A percentile compares a stretch with the other conserved stretches of the same genome.
Evolutionary conservation across 73 alveolate species (phyloP).

Genomic region (Paramecium sonneborni): DNA sequence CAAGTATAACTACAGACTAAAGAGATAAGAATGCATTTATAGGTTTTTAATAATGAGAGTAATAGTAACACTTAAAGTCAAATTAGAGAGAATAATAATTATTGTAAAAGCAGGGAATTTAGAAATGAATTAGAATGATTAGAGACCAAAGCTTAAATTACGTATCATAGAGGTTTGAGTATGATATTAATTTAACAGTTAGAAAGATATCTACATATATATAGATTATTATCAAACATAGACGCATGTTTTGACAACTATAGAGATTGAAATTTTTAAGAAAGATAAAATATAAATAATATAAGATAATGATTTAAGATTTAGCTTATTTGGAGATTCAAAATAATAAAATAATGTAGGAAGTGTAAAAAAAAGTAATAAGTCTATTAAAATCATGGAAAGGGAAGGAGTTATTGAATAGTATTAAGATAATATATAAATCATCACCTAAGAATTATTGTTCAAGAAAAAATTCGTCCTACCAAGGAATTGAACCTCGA

Average conservation of each 20-base stretch:
- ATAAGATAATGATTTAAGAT: background rate
- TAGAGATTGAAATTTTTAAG: background rate
- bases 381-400: no score
- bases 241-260: background rate
- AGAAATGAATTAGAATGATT: background rate
- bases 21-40: background rate
- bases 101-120: background rate
- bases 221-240: background rate
- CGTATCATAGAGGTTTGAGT: background rate
- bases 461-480: conserved; percentile 64
- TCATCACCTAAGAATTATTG: no score
- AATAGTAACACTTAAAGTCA: background rate
- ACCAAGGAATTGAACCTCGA: conserved; percentile 69
- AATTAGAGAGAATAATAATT: background rate
- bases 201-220: background rate
- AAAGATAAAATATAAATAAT: background rate
- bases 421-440: no score
- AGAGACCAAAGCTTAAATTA: background rate
- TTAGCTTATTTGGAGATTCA: background rate
- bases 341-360: background rate
- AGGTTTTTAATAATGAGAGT: background rate
- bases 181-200: background rate
- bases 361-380: no score
- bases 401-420: no score
- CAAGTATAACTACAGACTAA: background rate